Conservation (phyloP, 2,329 filamentous ascomycete species). For the Beauveria pseudobassiana region DNA sequence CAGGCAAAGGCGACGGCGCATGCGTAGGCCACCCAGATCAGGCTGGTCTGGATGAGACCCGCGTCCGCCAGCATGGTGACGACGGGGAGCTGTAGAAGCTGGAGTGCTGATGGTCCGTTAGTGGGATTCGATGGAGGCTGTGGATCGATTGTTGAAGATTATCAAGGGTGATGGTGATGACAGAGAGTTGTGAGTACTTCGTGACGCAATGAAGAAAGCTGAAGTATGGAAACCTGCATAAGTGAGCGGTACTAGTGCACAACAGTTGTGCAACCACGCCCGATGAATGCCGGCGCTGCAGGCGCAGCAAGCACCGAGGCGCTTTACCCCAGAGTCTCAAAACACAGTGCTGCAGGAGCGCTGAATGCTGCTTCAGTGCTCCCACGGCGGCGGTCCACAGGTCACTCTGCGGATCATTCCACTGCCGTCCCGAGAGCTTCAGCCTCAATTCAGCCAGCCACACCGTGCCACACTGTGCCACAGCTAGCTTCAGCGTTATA, state of each 20-base stretch:
- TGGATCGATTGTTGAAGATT: neutral
- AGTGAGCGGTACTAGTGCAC: neutral
- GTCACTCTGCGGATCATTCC: slow-evolving; percentile 3
- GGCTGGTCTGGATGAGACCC: slow-evolving; percentile 70
- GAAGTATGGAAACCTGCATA: slow-evolving; percentile 2
- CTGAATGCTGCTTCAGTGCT: too few species aligned
- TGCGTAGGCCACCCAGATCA: slow-evolving; percentile 94
- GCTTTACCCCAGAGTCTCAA: neutral
- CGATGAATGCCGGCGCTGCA: too few species aligned
- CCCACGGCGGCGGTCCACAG: neutral
- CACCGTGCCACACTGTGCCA: neutral
- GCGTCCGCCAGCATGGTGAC: slow-evolving; percentile 31
- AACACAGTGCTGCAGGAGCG: too few species aligned
- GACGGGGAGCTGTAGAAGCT: neutral
- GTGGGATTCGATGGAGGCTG: neutral
- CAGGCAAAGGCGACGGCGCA: slow-evolving; percentile 67
- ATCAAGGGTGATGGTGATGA: neutral
- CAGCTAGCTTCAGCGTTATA: neutral
- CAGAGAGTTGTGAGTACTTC: slow-evolving; percentile 1
- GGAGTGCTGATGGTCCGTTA: neutral
- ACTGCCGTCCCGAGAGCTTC: slow-evolving; percentile 6
- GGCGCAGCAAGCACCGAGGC: too few species aligned
- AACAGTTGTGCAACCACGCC: neutral
- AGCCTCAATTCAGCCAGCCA: neutral
- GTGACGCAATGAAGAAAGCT: slow-evolving; percentile 11